Conservation (phyloP, 176 grass and related monocot species). For the Oryza brachyantha region DNA sequence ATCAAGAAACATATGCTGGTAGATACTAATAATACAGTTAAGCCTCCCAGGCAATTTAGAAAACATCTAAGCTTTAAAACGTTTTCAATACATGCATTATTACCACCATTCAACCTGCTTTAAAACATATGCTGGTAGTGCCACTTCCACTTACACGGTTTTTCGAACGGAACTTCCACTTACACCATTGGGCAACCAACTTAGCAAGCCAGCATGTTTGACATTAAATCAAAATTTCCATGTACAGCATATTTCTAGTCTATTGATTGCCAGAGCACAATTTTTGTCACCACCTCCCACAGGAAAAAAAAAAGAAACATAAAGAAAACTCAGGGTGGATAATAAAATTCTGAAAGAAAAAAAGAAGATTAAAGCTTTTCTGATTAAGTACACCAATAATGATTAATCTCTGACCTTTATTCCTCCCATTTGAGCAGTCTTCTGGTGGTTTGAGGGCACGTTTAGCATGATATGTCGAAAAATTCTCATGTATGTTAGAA, state of each 20-base stretch:
- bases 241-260: neutral
- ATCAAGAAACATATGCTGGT: slow-evolving; percentile 14
- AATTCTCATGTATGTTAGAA: neutral
- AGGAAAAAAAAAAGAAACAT: neutral
- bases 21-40: slow-evolving; percentile 16
- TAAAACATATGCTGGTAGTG: slow-evolving; percentile 35
- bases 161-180: slow-evolving; percentile 30
- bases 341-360: neutral
- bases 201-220: slow-evolving; percentile 33
- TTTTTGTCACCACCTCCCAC: neutral
- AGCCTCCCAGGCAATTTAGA: slow-evolving; percentile 15
- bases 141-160: slow-evolving; percentile 34
- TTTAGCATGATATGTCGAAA: neutral
- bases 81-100: slow-evolving; percentile 37
- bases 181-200: slow-evolving; percentile 31
- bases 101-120: slow-evolving; percentile 35
- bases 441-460: slow-evolving; percentile 6
- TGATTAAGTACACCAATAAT: slow-evolving; percentile 7
- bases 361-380: neutral
- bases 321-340: neutral
- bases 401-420: neutral
- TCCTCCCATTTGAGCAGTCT: slow-evolving; percentile 10
- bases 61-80: slow-evolving; percentile 24
- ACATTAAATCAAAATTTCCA: slow-evolving; percentile 21
- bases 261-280: neutral